Conservation (phyloP, 208 protist genomes). For the Leishmania braziliensis region DNA sequence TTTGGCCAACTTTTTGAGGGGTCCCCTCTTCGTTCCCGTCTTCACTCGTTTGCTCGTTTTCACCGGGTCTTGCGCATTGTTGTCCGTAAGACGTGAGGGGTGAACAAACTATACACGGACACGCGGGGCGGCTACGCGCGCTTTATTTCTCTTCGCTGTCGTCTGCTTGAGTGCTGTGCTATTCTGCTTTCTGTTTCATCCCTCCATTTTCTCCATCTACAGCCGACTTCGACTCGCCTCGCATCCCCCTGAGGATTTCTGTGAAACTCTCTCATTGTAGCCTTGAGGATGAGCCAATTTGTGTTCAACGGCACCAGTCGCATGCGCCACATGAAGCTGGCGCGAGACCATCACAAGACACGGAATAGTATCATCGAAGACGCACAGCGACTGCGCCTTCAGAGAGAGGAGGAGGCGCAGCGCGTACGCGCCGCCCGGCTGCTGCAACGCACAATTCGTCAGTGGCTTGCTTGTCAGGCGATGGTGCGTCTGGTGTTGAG, state of each 20-base stretch:
- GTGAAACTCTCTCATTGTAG: not conserved
- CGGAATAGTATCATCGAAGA: slow-evolving; percentile 54
- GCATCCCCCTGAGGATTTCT: not conserved
- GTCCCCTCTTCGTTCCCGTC: not conserved
- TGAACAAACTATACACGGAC: not conserved
- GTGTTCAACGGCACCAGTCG: slow-evolving; percentile 77
- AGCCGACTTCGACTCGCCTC: not conserved
- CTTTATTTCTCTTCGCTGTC: slow-evolving; percentile 8
- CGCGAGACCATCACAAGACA: slow-evolving; percentile 58
- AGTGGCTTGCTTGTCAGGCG: slow-evolving; percentile 37
- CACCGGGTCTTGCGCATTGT: not conserved
- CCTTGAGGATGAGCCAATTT: slow-evolving; percentile 36
- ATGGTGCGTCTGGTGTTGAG: slow-evolving; percentile 29
- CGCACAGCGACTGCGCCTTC: slow-evolving; percentile 48
- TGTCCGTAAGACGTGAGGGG: not conserved
- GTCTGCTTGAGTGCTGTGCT: slow-evolving; percentile 2
- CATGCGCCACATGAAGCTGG: slow-evolving; percentile 59
- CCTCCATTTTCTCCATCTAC: slow-evolving; percentile 8
- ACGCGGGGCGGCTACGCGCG: not conserved
- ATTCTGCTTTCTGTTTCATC: not conserved
- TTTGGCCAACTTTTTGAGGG: not conserved
- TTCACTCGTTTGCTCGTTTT: not conserved
- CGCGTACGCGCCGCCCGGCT: slow-evolving; percentile 36
- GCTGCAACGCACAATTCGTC: slow-evolving; percentile 52
- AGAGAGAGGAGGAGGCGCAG: slow-evolving; percentile 47